These are phyloP conservation scores for Rutstroemia sydowiana DNA, from an alignment of 2,329 filamentous ascomycete genomes.

Conservation along the genomic window DNA sequence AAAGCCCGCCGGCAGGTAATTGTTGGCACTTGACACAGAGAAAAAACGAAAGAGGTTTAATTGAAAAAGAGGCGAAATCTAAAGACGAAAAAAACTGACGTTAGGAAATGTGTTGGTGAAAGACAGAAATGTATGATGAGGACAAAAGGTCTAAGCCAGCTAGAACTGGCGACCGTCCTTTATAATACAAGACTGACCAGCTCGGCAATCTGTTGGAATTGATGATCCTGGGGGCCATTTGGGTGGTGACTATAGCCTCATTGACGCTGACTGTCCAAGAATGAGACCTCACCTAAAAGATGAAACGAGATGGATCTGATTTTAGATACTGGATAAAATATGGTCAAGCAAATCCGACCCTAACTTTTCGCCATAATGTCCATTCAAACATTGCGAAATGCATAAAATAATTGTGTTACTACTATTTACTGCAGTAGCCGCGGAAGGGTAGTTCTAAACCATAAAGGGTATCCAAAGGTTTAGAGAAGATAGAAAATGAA, in stretches of 20 bases:
- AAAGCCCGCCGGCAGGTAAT: slow-evolving; percentile 6
- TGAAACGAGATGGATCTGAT: slow-evolving; percentile 9
- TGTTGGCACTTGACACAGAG: slow-evolving; percentile 5
- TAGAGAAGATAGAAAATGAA: not conserved
- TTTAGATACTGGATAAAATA: slow-evolving; percentile 4
- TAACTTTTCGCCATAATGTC: not conserved
- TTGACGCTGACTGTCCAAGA: slow-evolving; percentile 8
- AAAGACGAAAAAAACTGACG: slow-evolving; percentile 1
- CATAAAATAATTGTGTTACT: not conserved
- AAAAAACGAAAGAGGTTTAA: slow-evolving; percentile 6
- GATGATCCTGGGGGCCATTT: slow-evolving; percentile 4
- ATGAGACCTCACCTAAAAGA: slow-evolving; percentile 8
- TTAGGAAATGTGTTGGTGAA: slow-evolving; percentile 3
- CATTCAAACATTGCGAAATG: slow-evolving; percentile 1
- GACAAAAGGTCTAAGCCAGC: slow-evolving; percentile 11
- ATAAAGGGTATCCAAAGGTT: slow-evolving; percentile 8
- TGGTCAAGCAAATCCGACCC: slow-evolving; percentile 4
- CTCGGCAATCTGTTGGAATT: slow-evolving; percentile 7
- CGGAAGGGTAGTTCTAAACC: not conserved
- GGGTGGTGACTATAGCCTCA: slow-evolving; percentile 9
- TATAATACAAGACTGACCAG: slow-evolving; percentile 11
- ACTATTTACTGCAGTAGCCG: slow-evolving; percentile 7
- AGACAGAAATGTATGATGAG: slow-evolving; percentile 4
- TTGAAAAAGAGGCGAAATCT: slow-evolving; percentile 5
- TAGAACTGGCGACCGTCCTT: slow-evolving; percentile 6